These are phyloP conservation scores for Sporothrix inflata DNA, from an alignment of 2,329 filamentous ascomycete species.

Conservation along the genomic window DNA sequence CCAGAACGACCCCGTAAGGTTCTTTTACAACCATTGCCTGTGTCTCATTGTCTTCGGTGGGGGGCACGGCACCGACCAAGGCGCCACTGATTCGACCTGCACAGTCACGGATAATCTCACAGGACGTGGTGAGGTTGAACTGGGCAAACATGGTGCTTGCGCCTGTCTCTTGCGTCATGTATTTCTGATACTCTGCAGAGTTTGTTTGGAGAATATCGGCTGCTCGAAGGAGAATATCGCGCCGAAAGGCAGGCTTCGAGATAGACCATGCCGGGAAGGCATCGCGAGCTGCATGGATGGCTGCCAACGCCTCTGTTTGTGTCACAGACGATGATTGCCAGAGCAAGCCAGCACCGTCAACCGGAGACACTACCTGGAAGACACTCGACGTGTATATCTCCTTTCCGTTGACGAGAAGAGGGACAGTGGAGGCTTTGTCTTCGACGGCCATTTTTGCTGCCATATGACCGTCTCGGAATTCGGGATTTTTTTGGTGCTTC, in stretches of 20 bases:
- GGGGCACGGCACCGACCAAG: conserved; percentile 11
- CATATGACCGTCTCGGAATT: no score
- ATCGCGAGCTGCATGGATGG: conserved; percentile 55
- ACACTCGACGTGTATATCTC: conserved; percentile 36
- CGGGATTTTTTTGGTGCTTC: no score
- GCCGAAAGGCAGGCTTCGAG: conserved; percentile 62
- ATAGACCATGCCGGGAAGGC: conserved; percentile 72
- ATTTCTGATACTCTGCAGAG: conserved; percentile 61
- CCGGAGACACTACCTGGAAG: conserved; percentile 39
- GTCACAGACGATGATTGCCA: conserved; percentile 38
- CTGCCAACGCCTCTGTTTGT: conserved; percentile 39
- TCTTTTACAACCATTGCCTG: conserved; percentile 70
- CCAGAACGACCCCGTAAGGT: conserved; percentile 77
- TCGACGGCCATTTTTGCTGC: background rate
- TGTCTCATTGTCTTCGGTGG: background rate
- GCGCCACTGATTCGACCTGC: conserved; percentile 44
- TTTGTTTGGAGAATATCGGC: conserved; percentile 65
- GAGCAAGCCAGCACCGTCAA: conserved; percentile 36
- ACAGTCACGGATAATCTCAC: conserved; percentile 47
- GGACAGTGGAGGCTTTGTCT: conserved; percentile 30
- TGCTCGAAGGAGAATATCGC: conserved; percentile 71
- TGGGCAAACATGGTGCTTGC: conserved; percentile 44
- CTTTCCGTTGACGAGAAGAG: conserved; percentile 42
- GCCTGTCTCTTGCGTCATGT: conserved; percentile 59
- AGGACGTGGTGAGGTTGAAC: conserved; percentile 46